Evolutionary conservation across 2,329 filamentous ascomycete species (phyloP).

Genomic region (Gaeumannomyces tritici): DNA sequence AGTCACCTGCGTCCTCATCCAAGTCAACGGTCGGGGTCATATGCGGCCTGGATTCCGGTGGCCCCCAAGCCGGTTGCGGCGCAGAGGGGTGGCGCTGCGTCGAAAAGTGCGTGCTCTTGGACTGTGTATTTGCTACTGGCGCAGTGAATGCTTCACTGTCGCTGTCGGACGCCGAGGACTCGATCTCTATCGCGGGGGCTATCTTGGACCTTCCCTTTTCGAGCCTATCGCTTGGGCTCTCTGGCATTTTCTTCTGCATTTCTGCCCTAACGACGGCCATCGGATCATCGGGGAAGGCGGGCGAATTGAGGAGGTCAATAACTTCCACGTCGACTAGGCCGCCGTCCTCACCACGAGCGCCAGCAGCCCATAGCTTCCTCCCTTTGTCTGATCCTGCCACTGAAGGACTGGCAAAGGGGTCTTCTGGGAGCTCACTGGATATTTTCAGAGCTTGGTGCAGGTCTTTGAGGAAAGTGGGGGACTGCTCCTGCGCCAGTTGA

Average conservation of each 20-base stretch:
- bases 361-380: constrained; percentile 59
- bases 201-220: not conserved
- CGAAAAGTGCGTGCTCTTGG: not conserved
- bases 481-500: constrained; percentile 66
- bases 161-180: not conserved
- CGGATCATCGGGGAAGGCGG: constrained; percentile 15
- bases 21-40: not conserved
- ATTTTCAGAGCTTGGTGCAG: constrained; percentile 51
- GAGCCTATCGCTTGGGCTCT: not conserved
- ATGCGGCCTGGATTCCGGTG: not conserved
- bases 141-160: not conserved
- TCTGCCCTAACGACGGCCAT: not conserved
- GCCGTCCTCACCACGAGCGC: constrained; percentile 56
- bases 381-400: constrained; percentile 2
- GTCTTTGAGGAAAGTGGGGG: constrained; percentile 54
- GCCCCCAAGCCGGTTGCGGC: not conserved
- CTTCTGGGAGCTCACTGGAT: constrained; percentile 38
- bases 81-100: not conserved
- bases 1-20: constrained; percentile 4
- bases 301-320: constrained; percentile 45
- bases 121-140: not conserved
- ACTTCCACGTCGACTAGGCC: constrained; percentile 53
- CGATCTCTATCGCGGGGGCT: not conserved
- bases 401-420: constrained; percentile 22
- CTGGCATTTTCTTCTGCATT: not conserved